Conservation (phyloP, 495 filamentous ascomycete genomes). For the Letharia columbiana region DNA sequence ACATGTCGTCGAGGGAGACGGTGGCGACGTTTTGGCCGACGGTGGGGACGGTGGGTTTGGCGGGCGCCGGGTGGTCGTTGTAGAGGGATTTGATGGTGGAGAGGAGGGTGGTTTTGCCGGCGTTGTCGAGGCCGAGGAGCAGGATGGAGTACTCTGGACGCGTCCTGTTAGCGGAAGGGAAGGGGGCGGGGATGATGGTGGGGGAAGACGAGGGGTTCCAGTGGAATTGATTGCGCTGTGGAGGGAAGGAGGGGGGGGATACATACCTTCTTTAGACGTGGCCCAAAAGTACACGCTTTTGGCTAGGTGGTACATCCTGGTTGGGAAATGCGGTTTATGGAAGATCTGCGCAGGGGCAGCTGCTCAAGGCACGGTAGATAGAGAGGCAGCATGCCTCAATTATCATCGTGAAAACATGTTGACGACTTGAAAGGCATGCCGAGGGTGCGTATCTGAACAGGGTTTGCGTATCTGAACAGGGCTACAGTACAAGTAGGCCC, state of each 20-base stretch:
- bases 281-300: conserved; percentile 90
- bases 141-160: conserved; percentile 86
- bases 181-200: neutral
- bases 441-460: too few species aligned
- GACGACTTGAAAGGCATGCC: neutral
- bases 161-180: neutral
- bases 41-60: conserved; percentile 77
- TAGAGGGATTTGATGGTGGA: conserved; percentile 88
- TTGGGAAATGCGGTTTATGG: neutral
- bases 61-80: conserved; percentile 44
- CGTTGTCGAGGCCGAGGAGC: conserved; percentile 94
- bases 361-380: neutral
- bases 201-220: neutral
- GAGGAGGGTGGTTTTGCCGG: conserved; percentile 96
- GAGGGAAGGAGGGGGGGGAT: neutral
- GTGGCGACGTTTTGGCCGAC: conserved; percentile 96
- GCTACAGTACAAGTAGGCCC: too few species aligned
- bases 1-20: conserved; percentile 79
- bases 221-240: neutral
- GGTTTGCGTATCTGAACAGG: too few species aligned
- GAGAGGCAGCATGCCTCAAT: conserved; percentile 8
- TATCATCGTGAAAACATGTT: conserved; percentile 3
- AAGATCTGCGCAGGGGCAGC: neutral
- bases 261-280: conserved; percentile 82
- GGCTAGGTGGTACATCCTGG: conserved; percentile 85